Base-by-base conservation (phyloP, 164 flowering plant species). In the Brasenia schreberi region DNA sequence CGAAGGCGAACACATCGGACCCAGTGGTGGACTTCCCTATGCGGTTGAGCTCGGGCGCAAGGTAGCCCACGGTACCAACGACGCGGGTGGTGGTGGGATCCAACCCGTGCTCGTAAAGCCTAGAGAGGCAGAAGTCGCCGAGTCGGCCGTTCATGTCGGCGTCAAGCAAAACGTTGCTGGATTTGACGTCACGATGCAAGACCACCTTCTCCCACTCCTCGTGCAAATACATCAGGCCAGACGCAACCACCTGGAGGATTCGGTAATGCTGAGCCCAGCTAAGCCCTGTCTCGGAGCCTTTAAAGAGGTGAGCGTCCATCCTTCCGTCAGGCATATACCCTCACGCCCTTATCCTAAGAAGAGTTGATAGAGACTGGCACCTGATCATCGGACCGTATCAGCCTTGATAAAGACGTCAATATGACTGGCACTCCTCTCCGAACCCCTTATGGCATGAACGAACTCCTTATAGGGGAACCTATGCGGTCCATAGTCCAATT, bases 201-300 rank as follows among this genome's bases (percentile, higher is more conserved):
- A 87, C 89, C 3, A 79, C 76, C 68, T 87, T 86, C 45, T 85
- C 89, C 72, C 80, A 87, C 17, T 79, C 85, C 63, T 85, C 87
- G 69, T 87, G 92, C 5, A 87, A 45, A 67, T 87, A 87, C 16
- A 83, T 67, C 5, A 87, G 83, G 5, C 78, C 93, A 0, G 84
- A 72, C 19, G 90, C 89, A 0, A 87, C 80, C 7, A 77, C 90
- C 65, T 77, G 80, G 42, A 87, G 78, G 67, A 87, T 81, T 44
- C 77, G 77, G 62, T 75, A 78, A 39, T 88, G 74, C 69, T 84
- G 82, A 11, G 73, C 68, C 90, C 92, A 87, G 19, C 60, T 75
- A 3, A 85, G 71, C 7, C 70, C 11, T 45, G 53, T 3, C 53
- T 45, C 64, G 19, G 14, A 6, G 19, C 75, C 70, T 7, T 79